Base-by-base conservation (phyloP, 2,329 filamentous ascomycete genomes). In the Clathrospora elynae region DNA sequence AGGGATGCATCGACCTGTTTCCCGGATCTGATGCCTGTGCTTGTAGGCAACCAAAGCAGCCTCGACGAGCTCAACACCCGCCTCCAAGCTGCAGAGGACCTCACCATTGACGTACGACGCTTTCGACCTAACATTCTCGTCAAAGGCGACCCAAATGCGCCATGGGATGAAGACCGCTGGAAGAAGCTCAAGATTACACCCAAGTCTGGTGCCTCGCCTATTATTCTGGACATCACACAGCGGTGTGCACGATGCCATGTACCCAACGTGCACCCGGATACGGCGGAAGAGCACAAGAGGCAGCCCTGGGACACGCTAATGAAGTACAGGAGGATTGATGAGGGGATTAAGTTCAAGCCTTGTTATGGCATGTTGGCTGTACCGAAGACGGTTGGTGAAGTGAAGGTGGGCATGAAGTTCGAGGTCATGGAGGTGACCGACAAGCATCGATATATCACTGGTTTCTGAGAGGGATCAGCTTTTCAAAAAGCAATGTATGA, bases 351-450 rank as follows among this genome's bases (percentile, higher is more conserved):
- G 66, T 85, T 73, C 51, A 85, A 85, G 69, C 83, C 83, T 26
- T 84, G 82, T 53, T 85, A 85, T 71, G 83, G 83, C 1, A 85
- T 86, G 83, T 62, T 85, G 57, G 79, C 80, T 60, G 79, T 80
- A 37, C 82, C 83, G 11, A 72, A 77, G 46, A 78, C 83, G 29
- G 80, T 82, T 49, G 81, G 80, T 0, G 61, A 70, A 33, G 59
- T 86, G 7, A 72, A 73, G 42, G 77, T 85, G 8, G 83, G 83
- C 0, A 82, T 81, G 75, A 73, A 66, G 56, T 68, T 86, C 45
- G 78, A 83, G 55, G 79, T 84, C 3, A 67, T 76, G 47, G 76
- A 78, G 57, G 78, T 79, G 51, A 85, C 82, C 33, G 71, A 74
- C 26, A 68, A 78, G 38, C 83, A 86, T 71, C 67, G 73, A 44